Evolutionary conservation across 179 eudicot species (phyloP), one percentile per base, ranked within the genome.

Genomic region (Vitellaria paradoxa): DNA sequence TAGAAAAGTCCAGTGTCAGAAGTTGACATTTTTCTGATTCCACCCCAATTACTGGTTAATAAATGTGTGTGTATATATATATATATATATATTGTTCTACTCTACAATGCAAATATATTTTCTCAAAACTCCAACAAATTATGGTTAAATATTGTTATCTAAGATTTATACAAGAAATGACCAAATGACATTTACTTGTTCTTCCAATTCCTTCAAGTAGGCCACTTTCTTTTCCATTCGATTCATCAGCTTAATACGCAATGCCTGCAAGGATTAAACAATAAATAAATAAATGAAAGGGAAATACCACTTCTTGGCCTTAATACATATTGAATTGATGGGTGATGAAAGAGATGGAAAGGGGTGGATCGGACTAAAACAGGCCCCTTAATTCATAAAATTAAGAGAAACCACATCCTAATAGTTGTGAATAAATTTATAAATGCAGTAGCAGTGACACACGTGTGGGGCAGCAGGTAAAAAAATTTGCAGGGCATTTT

Each of bases 131-230:
- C 23, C 2, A 24, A 56, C 47, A 56, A 55, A 37, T 4, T 30
- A 3, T 72, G 57, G 40, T 56, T 56, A 37, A 18, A 9, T 56
- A 12, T 18, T 37, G 50, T 56, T 56, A 15, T 26, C 24, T 56
- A 72, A 42, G 52, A 15, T 65, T 13, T 12, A 59, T 15, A 45
- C 2, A 59, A 57, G 37, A 57, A 59, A 73, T 59, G 49, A 13
- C 6, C 40, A 60, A 17, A 60, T 21, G n/a, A 14, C 20, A 23
- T 30, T 73, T 73, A 73, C 67, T 45, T 73, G 76, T 60, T 73
- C 76, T 73, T 60, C 67, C 57, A 73, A 42, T n/a, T 60, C 76
- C 45, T 73, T 73, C 76, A 59, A 60, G 57, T 73, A 73, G 55
- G 76, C 76, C 30, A 30, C 55, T 73, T 73, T 73, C 67, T 73